Percentiles rank a stretch among this genome's conserved stretches.
phyloP scores from a whole-genome alignment of 306 rosid genomes.

The Trifolium pratense region DNA sequence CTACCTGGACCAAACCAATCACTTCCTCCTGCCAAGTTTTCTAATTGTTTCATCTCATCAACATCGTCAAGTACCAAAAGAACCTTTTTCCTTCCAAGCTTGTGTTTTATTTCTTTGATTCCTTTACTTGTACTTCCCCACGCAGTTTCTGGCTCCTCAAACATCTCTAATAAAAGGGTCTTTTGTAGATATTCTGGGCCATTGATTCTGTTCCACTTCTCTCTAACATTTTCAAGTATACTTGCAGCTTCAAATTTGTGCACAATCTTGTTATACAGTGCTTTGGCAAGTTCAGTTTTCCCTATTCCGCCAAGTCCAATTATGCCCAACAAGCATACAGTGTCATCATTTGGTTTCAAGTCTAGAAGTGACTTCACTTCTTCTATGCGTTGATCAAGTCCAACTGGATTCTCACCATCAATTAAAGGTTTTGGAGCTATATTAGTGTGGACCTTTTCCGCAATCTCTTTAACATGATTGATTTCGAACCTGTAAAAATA shows the following conservation, averaged over 20 bases:
- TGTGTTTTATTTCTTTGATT: neutral
- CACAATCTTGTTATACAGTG: conserved; percentile 18
- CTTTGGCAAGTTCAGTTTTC: conserved; percentile 37
- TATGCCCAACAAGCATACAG: conserved; percentile 32
- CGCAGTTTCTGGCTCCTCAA: neutral
- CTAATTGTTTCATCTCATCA: neutral
- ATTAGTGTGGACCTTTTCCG: neutral
- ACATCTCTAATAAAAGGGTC: conserved; percentile 9
- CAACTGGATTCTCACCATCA: neutral
- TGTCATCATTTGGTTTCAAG: neutral
- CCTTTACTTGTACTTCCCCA: conserved; percentile 13
- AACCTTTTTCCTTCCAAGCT: neutral
- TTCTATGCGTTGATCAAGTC: neutral
- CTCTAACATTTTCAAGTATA: conserved; percentile 18
- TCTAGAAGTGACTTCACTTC: conserved; percentile 8
- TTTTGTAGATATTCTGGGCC: conserved; percentile 25
- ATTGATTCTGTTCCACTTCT: neutral
- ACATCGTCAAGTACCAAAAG: conserved; percentile 43
- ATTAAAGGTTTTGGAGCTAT: neutral
- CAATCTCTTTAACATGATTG: neutral
- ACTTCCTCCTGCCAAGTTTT: conserved; percentile 25
- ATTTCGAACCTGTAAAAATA: neutral
- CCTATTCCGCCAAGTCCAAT: conserved; percentile 20
- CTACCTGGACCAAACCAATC: conserved; percentile 39
- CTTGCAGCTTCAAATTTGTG: conserved; percentile 21